Base-by-base conservation (phyloP, 2,329 filamentous ascomycete genomes). In the Hypoxylon sp. region DNA sequence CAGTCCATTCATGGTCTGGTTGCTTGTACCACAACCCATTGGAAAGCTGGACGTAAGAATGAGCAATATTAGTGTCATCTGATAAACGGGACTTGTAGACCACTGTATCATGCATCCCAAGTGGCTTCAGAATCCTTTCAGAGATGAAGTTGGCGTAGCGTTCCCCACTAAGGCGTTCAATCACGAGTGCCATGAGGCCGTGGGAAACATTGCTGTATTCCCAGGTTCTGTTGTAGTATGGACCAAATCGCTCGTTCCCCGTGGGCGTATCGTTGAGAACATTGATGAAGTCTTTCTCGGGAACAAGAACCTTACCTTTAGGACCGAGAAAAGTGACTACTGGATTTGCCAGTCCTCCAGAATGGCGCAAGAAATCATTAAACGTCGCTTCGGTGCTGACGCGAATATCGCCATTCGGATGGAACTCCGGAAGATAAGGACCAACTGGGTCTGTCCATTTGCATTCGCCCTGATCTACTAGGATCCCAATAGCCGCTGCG, bases 141-240 rank as follows among this genome's bases (percentile, higher is more conserved):
- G 36, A 42, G 7, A 53, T 30, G 33, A 53, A 53, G 20, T 53
- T 36, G 5, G 50, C 50, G 14, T 53, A 53, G 3, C 50, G 50
- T 4, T n/a, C 14, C 9, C 36, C 50, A 12, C 50, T 53, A 3
- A 42, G 22, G 28, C 50, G 50, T 12, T 53, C 50, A 53, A 53
- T 53, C 11, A 32, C 12, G 36, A 53, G 50, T 30, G 33, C 50
- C 3, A 53, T 11, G 6, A 53, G 36, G 7, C 50, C 36, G 20
- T 53, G 36, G 12, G 50, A 44, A 18, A 53, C 50, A n/a, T 44
- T 53, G n/a, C 50, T 53, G 11, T 53, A 53, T 18, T 53, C 50
- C 50, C 50, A 53, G 7, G 50, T 44, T 32, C 14, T 30, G 5
- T 30, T 53, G 28, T 42, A 32, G 36, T 53, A 53, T 30, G 24